A percentile compares a stretch with the other conserved stretches of the same genome.
phyloP scores from a whole-genome alignment of 2,329 filamentous ascomycete genomes.

The Dothiorella sarmentorum region DNA sequence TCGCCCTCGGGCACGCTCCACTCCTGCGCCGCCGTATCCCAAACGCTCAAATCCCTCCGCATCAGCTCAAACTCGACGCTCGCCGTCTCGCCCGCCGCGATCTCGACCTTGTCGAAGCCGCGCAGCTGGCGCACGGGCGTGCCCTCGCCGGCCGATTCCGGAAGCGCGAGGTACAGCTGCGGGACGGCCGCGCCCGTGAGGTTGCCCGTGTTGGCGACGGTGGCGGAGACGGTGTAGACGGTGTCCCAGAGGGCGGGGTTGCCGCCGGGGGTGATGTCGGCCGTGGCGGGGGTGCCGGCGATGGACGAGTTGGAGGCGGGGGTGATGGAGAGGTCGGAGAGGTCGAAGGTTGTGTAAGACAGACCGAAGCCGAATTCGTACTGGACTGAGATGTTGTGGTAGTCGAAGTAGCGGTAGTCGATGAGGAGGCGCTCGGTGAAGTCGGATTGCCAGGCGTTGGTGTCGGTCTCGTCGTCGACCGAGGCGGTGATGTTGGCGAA shows the following conservation, averaged over 20 bases:
- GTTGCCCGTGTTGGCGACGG: constrained; percentile 51
- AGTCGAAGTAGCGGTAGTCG: constrained; percentile 89
- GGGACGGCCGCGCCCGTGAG: constrained; percentile 49
- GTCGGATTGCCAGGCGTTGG: constrained; percentile 33
- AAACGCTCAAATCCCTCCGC: constrained; percentile 49
- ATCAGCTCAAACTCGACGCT: constrained; percentile 47
- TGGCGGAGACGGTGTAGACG: constrained; percentile 41
- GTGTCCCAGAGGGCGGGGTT: constrained; percentile 17
- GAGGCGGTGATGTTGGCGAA: constrained; percentile 22
- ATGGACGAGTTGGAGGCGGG: constrained; percentile 48
- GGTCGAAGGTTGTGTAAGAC: constrained; percentile 71
- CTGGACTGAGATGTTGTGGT: constrained; percentile 66
- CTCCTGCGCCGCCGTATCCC: constrained; percentile 43
- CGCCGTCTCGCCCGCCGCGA: constrained; percentile 42
- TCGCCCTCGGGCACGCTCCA: constrained; percentile 39
- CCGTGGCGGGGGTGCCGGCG: constrained; percentile 42
- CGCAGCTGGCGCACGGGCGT: constrained; percentile 47
- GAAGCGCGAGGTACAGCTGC: constrained; percentile 56
- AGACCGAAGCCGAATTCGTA: constrained; percentile 87
- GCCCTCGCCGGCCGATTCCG: constrained; percentile 29
- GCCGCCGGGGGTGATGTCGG: constrained; percentile 5
- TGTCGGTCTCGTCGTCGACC: constrained; percentile 21
- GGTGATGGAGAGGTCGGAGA: constrained; percentile 51
- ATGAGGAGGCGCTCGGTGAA: constrained; percentile 81
- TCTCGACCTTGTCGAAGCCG: constrained; percentile 49